Evolutionary conservation across 148 eudicot genomes (phyloP).

Genomic region (Fagopyrum tataricum): DNA sequence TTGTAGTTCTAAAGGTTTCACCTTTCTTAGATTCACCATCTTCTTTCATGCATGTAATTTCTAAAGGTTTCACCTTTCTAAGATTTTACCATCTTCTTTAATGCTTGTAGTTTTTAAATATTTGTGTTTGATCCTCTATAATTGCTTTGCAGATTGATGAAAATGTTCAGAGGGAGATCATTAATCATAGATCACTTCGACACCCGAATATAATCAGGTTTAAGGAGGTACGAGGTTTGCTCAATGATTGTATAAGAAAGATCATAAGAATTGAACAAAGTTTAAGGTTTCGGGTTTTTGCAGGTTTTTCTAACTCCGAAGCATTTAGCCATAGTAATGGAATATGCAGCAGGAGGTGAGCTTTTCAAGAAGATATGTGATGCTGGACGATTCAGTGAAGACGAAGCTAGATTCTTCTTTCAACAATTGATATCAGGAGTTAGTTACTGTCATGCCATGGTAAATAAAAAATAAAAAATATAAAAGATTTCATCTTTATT

Average conservation of each 20-base stretch:
- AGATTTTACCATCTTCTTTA: not conserved
- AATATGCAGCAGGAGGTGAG: slow-evolving; percentile 65
- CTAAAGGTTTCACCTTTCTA: not conserved
- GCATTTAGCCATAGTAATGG: slow-evolving; percentile 63
- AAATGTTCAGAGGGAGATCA: slow-evolving; percentile 86
- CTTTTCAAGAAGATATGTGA: slow-evolving; percentile 44
- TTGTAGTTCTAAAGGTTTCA: too few species aligned
- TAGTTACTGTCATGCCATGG: slow-evolving; percentile 73
- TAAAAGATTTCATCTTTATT: not conserved
- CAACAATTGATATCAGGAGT: slow-evolving; percentile 86
- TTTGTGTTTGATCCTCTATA: too few species aligned
- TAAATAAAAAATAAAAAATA: too few species aligned
- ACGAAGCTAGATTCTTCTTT: slow-evolving; percentile 68
- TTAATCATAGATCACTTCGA: slow-evolving; percentile 78
- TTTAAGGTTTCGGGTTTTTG: not conserved
- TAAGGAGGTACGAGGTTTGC: slow-evolving; percentile 48
- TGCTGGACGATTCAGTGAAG: slow-evolving; percentile 47
- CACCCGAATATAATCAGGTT: slow-evolving; percentile 82
- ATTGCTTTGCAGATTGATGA: slow-evolving; percentile 70
- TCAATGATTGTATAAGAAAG: too few species aligned
- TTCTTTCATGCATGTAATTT: not conserved
- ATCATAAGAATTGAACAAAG: too few species aligned
- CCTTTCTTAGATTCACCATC: not conserved
- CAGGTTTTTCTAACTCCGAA: slow-evolving; percentile 54
- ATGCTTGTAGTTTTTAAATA: not conserved